These are phyloP conservation scores for Solanum chmielewskii DNA, from an alignment of 257 asterid species.

Conservation along the genomic window DNA sequence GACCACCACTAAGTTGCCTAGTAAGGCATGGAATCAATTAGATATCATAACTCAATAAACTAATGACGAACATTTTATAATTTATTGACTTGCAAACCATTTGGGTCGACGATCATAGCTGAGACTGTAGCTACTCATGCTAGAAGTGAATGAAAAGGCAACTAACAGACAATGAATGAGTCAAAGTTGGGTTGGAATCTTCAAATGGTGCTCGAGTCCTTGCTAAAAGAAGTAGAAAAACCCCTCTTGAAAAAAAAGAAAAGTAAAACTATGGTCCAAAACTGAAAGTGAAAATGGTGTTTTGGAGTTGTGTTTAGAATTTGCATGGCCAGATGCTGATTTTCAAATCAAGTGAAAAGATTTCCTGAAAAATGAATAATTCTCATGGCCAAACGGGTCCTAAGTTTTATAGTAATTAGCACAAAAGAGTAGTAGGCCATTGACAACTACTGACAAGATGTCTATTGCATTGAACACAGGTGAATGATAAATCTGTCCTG, in stretches of 20 bases:
- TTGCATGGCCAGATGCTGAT: not conserved
- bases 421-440: not conserved
- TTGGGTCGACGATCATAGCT: not conserved
- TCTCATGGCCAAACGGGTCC: not conserved
- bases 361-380: not conserved
- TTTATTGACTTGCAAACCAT: not conserved
- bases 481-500: slow-evolving; percentile 60
- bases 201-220: not conserved
- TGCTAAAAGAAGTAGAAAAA: not conserved
- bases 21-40: not conserved
- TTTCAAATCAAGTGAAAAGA: not conserved
- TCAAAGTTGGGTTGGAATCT: not conserved
- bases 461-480: slow-evolving; percentile 33
- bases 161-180: not conserved
- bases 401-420: not conserved
- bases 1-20: not conserved
- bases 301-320: not conserved
- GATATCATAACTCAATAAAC: not conserved
- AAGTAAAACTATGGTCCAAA: not conserved
- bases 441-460: not conserved
- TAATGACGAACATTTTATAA: not conserved
- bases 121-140: not conserved
- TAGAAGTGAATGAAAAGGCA: not conserved
- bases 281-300: not conserved
- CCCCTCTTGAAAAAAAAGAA: not conserved